phyloP scores from a whole-genome alignment of 192 early-diverging fungal genomes.

The Coemansia sp. region DNA sequence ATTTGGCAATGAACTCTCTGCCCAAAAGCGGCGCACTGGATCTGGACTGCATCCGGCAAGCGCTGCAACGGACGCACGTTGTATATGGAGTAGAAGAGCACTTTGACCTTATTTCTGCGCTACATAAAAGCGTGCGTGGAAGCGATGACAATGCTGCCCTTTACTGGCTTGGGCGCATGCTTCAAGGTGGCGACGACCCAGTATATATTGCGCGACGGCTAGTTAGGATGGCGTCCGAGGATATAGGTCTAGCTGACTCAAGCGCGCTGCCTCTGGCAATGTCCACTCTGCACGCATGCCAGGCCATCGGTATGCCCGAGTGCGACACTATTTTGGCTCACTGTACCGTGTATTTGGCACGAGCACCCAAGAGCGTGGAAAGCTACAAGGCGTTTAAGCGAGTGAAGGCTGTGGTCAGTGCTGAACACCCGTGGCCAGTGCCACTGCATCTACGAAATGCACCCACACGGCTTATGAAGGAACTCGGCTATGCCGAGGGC shows the following conservation, averaged over 20 bases:
- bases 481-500: conserved; percentile 72
- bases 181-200: conserved; percentile 86
- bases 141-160: conserved; percentile 73
- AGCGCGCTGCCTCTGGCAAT: conserved; percentile 70
- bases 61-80: conserved; percentile 78
- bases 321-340: conserved; percentile 84
- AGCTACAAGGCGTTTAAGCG: conserved; percentile 72
- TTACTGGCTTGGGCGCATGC: conserved; percentile 91
- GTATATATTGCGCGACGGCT: conserved; percentile 80
- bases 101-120: conserved; percentile 84
- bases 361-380: conserved; percentile 80
- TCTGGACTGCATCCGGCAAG: conserved; percentile 60
- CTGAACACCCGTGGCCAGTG: conserved; percentile 71
- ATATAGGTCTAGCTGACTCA: conserved; percentile 84
- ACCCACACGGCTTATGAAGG: conserved; percentile 75
- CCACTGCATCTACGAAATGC: conserved; percentile 84
- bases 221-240: conserved; percentile 80
- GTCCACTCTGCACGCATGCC: conserved; percentile 77
- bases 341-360: conserved; percentile 71
- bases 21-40: conserved; percentile 24
- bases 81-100: conserved; percentile 86
- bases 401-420: conserved; percentile 61
- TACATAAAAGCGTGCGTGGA: conserved; percentile 89
- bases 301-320: conserved; percentile 89
- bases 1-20: conserved; percentile 38